Base-by-base conservation (phyloP, 495 filamentous ascomycete genomes). In the Penicillium simplicissimum region DNA sequence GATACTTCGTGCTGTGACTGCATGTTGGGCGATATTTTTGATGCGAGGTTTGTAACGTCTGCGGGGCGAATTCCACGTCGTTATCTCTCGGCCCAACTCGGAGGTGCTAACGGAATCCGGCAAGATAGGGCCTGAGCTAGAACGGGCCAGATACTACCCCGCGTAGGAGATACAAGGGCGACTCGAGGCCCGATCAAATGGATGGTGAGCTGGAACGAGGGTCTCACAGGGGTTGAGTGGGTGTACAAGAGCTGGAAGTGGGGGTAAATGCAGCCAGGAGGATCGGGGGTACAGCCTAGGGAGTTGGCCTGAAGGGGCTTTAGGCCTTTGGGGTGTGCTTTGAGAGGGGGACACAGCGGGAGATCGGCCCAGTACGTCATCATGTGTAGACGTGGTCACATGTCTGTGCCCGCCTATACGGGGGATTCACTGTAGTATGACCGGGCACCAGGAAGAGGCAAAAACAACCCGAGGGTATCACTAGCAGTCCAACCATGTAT, bases 321-420 rank as follows among this genome's bases (percentile, higher is more conserved):
- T 34, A 14, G 48, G 8, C 38, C n/a, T 61, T 57, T 59, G 61
- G 55, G 55, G 60, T 57, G 25, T 17, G 31, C 6, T 33, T 33
- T 28, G 4, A 14, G 48, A 47, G 35, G 48, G 52, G 45, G 55
- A 15, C n/a, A n/a, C n/a, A n/a, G n/a, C 62, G 65, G 74, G 66
- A 70, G 74, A 76, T 76, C 72, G 71, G 61, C 67, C 63, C 66
- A 63, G 64, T 74, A 70, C 75, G 75, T 77, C 75, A 77, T 76
- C 55, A 62, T 74, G 67, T 72, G 72, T 67, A 68, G 66, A 47
- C 52, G 15, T 49, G 31, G 63, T 74, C 73, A 76, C 71, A 71
- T 77, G 73, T 5, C 17, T 23, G 21, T 11, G n/a, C n/a, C n/a
- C n/a, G n/a, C n/a, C n/a, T n/a, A n/a, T n/a, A n/a, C n/a, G n/a